phyloP scores from a whole-genome alignment of 257 asterid genomes.

The Mitragyna speciosa region DNA sequence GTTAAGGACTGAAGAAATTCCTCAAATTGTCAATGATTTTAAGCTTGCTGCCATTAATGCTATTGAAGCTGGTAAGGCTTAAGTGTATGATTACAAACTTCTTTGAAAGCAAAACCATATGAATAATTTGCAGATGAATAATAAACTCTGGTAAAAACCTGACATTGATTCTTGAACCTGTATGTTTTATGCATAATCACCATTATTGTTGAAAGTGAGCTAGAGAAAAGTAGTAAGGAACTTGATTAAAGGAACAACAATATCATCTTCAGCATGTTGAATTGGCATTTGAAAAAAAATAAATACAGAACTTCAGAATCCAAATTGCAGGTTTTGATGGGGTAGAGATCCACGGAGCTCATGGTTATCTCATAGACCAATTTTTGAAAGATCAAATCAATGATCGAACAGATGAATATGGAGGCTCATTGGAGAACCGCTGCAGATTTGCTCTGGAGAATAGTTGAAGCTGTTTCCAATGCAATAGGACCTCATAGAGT shows the following conservation, averaged over 20 bases:
- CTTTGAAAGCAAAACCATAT: not conserved
- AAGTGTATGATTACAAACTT: not conserved
- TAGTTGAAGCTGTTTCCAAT: constrained; percentile 43
- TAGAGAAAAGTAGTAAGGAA: not conserved
- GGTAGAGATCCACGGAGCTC: constrained; percentile 74
- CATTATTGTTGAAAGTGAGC: not conserved
- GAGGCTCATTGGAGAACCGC: constrained; percentile 66
- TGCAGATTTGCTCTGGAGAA: constrained; percentile 61
- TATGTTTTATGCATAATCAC: not conserved
- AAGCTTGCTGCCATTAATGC: constrained; percentile 79
- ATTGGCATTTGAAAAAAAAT: no score
- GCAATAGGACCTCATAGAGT: constrained; percentile 56
- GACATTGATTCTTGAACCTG: not conserved
- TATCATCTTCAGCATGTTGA: no score
- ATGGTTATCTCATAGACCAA: constrained; percentile 68
- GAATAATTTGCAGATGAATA: no score
- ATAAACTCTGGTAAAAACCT: not conserved
- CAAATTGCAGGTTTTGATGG: constrained; percentile 63
- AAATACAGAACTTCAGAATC: not conserved
- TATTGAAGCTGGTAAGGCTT: constrained; percentile 59
- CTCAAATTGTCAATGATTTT: constrained; percentile 58
- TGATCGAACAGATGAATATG: constrained; percentile 66
- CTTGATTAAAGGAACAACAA: not conserved
- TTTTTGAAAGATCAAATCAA: constrained; percentile 66
- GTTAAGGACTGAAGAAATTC: constrained; percentile 57